Evolutionary conservation across 805 yeast genomes (phyloP), one percentile per base, ranked within the genome.

Genomic region (Teunomyces kruisii): DNA sequence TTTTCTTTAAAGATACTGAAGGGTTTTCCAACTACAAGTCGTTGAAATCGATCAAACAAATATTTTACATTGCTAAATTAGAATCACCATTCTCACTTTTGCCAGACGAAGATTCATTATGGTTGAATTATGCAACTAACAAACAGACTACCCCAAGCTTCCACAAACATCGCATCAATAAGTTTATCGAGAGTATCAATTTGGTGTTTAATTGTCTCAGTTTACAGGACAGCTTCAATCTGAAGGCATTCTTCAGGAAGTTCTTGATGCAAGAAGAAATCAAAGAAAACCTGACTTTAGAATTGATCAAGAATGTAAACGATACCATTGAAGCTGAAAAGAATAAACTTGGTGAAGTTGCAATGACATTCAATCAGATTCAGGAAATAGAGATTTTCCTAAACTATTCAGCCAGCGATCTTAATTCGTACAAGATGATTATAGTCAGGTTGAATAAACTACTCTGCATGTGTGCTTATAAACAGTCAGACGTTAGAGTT

Each of bases 181-280:
- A 76, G 28, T 61, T 79, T 29, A 58, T 81, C 15, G 70, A 74
- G 30, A 63, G 68, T 29, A 50, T 84, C 29, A 84, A 84, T 51
- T 50, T 74, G 6, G 64, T 82, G 29, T 56, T 86, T 10, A 46
- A 49, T 22, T 40, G 52, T 9, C 61, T 71, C 14, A 47, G 64
- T 6, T 58, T 65, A 35, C 80, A 68, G 50, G 61, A 49, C 47
- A 52, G 50, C 28, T 42, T 48, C 10, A 35, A 40, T 9, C 36
- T n/a, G 17, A 31, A 43, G 6, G 29, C 26, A 22, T 49, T 49
- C 27, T 43, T 39, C 41, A 28, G 36, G 24, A 42, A 35, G 39
- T 52, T 49, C 16, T 19, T 45, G 10, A 6, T 31, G 39, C 28
- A 44, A 32, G 39, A 42, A n/a, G 41, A 66, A 67, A 10, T 58